Percentiles rank a stretch among this genome's conserved stretches.
Evolutionary conservation across 2,329 filamentous ascomycete genomes (phyloP).

Genomic region (Paramyrothecium sp.): DNA sequence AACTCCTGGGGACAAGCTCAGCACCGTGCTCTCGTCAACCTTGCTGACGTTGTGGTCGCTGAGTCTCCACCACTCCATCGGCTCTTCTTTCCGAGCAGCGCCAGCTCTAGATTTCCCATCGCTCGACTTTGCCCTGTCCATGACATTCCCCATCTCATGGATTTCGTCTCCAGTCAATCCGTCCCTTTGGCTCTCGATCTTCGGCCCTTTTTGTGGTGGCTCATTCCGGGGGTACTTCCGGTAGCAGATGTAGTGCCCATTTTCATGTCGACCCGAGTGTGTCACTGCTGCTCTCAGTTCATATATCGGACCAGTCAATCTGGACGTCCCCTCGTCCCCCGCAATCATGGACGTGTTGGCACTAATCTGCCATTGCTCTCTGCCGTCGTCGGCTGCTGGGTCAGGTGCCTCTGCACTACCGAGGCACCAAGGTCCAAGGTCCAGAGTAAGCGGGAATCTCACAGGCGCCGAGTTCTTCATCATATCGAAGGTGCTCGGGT

Average conservation of each 20-base stretch:
- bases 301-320: slow-evolving; percentile 62
- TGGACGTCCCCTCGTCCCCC: slow-evolving; percentile 47
- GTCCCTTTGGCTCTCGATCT: not conserved
- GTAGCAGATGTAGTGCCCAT: slow-evolving; percentile 94
- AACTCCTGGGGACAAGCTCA: slow-evolving; percentile 70
- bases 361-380: slow-evolving; percentile 70
- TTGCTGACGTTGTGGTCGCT: slow-evolving; percentile 83
- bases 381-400: slow-evolving; percentile 16
- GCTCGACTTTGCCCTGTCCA: no score
- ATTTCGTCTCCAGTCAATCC: slow-evolving; percentile 5
- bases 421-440: slow-evolving; percentile 83
- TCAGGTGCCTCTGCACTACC: slow-evolving; percentile 47
- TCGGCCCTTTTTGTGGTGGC: slow-evolving; percentile 5
- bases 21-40: slow-evolving; percentile 70
- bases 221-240: slow-evolving; percentile 58
- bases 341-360: slow-evolving; percentile 74
- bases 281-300: slow-evolving; percentile 81
- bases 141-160: no score
- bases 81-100: slow-evolving; percentile 13
- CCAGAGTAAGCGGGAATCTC: slow-evolving; percentile 69
- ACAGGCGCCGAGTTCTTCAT: slow-evolving; percentile 83
- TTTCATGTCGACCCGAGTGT: slow-evolving; percentile 88
- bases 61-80: slow-evolving; percentile 79
- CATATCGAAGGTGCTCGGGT: slow-evolving; percentile 75
- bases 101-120: slow-evolving; percentile 5